These are phyloP conservation scores for Fennellomyces sp. DNA, from an alignment of 371 early-diverging fungal genomes.

Conservation along the genomic window DNA sequence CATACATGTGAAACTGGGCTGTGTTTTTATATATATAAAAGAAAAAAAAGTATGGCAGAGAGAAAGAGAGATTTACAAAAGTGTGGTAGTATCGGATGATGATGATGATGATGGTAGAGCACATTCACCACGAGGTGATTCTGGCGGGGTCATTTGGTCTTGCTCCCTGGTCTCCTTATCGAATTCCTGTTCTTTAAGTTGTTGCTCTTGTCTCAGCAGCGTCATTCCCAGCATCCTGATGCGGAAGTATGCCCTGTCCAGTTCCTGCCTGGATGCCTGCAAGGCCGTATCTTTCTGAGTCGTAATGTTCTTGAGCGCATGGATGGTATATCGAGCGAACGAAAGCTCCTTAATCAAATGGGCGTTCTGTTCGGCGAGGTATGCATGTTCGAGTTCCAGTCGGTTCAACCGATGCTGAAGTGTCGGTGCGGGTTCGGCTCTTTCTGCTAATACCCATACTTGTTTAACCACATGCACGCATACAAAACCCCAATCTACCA, in stretches of 20 bases:
- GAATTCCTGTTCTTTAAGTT: slow-evolving; percentile 8
- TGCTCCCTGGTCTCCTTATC: neutral
- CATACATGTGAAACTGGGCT: too few relatives aligned
- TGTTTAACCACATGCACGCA: neutral
- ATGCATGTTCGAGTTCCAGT: slow-evolving; percentile 46
- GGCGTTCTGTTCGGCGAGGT: slow-evolving; percentile 43
- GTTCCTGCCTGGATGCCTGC: slow-evolving; percentile 51
- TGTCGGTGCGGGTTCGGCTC: neutral
- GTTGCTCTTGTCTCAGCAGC: slow-evolving; percentile 28
- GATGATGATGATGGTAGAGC: neutral
- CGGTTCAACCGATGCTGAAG: slow-evolving; percentile 17
- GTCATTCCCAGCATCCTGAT: slow-evolving; percentile 34
- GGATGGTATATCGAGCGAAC: slow-evolving; percentile 46
- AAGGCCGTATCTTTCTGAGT: slow-evolving; percentile 37
- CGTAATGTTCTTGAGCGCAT: slow-evolving; percentile 43
- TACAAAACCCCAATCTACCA: neutral
- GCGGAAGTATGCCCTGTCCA: slow-evolving; percentile 49
- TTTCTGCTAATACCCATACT: neutral
- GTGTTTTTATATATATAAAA: too few relatives aligned
- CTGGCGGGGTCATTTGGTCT: slow-evolving; percentile 11
- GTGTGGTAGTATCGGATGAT: neutral
- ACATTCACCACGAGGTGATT: slow-evolving; percentile 14
- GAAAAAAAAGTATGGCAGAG: neutral
- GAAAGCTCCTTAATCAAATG: slow-evolving; percentile 41
- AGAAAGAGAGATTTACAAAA: neutral